Conservation (phyloP, 2,329 filamentous ascomycete species). For the Amauroascus verrucosus region DNA sequence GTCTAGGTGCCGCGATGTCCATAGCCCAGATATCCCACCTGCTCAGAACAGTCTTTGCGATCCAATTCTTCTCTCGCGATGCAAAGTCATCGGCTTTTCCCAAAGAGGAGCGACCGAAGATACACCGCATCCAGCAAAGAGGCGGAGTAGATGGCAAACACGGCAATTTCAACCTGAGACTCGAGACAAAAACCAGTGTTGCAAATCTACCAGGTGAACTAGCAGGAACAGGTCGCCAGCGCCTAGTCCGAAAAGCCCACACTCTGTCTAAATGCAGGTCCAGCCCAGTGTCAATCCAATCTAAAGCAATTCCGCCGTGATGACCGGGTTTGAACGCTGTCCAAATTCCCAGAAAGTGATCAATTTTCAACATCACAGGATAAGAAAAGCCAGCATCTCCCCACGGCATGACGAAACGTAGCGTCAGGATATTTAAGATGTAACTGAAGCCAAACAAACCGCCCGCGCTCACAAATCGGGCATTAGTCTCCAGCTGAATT, state of each 20-base stretch:
- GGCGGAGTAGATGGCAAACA: neutral
- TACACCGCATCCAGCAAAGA: neutral
- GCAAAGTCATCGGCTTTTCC: neutral
- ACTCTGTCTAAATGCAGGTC: neutral
- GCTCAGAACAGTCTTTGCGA: neutral
- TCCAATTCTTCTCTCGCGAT: neutral
- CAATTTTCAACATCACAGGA: neutral
- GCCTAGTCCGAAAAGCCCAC: neutral
- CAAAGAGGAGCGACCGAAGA: neutral
- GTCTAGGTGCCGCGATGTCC: neutral
- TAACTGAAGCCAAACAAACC: slow-evolving; percentile 3
- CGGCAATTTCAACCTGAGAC: slow-evolving; percentile 7
- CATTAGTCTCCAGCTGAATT: neutral
- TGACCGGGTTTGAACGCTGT: neutral
- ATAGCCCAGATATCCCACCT: neutral
- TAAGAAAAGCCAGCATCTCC: neutral
- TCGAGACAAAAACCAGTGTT: neutral
- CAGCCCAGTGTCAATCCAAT: neutral
- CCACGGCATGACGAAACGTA: neutral
- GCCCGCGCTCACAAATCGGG: neutral
- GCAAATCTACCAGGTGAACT: slow-evolving; percentile 2
- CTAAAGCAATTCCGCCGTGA: neutral
- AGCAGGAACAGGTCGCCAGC: slow-evolving; percentile 7
- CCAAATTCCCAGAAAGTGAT: neutral
- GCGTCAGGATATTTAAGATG: neutral